Evolutionary conservation across 257 asterid species (phyloP), one percentile per base, ranked within the genome.

Genomic region (Nemophila menziesii): DNA sequence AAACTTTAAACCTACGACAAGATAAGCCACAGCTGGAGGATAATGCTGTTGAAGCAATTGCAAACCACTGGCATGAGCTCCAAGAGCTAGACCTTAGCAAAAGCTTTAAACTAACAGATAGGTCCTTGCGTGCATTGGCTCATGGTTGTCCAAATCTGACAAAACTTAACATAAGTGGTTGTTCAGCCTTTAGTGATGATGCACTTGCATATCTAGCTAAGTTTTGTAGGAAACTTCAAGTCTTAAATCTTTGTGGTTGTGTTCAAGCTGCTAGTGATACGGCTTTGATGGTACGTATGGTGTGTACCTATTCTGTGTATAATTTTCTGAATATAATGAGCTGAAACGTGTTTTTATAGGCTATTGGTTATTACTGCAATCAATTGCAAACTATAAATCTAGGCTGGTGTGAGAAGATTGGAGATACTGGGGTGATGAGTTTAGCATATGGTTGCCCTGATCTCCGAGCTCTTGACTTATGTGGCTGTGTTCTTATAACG

Each of bases 401-500:
- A 5, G 99, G 99, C 47, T 90, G 99, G 99, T 90, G 99, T 3
- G 99, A 90, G 18, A 71, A 68, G n/a, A 70, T 90, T 29, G 59
- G 93, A 11, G 99, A 90, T 60, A 84, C 71, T 50, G 99, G 99
- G 19, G 94, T 90, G 11, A 90, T 69, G 72, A 85, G 96, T 57
- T 73, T 90, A 42, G 99, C 99, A 18, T 77, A 81, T 54, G 94
- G 99, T 9, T 90, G 99, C 68, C 94, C 96, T 37, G 81, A 85
- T 63, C 78, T 90, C 49, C 59, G 71, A 64, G 84, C 80, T 24
- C 86, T 90, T 0, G 93, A 90, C 70, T 66, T 85, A 68, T 90
- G 99, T 29, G 93, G 96, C 20, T 85, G 96, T 45, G 80, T 81
- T 67, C 94, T 81, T 47, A 85, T 90, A 44, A 90, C 98, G 56